Conservation (phyloP, 495 filamentous ascomycete species). For the Neurospora sp. region DNA sequence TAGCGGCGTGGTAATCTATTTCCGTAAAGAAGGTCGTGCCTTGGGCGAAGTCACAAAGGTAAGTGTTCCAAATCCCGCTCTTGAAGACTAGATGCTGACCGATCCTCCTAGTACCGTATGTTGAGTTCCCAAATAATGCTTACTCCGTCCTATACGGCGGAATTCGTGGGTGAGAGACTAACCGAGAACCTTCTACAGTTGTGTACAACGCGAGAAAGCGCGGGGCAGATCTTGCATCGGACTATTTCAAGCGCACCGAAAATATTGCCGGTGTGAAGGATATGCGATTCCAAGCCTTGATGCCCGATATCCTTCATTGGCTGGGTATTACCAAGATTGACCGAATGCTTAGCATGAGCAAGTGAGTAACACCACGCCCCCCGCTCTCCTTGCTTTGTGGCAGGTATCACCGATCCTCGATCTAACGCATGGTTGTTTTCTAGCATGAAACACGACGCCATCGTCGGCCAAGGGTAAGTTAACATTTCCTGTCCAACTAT, state of each 20-base stretch:
- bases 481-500: not conserved
- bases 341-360: slow-evolving; percentile 96
- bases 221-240: slow-evolving; percentile 78
- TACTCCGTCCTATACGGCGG: not conserved
- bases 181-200: slow-evolving; percentile 32
- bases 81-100: slow-evolving; percentile 15
- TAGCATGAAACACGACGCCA: slow-evolving; percentile 98
- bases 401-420: not conserved
- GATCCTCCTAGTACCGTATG: slow-evolving; percentile 35
- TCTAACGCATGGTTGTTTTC: slow-evolving; percentile 9
- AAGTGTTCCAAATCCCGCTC: slow-evolving; percentile 12
- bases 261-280: slow-evolving; percentile 96
- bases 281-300: slow-evolving; percentile 99
- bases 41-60: slow-evolving; percentile 96
- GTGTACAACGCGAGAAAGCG: slow-evolving; percentile 94
- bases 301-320: slow-evolving; percentile 98
- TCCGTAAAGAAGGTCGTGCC: slow-evolving; percentile 94
- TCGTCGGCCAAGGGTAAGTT: slow-evolving; percentile 76
- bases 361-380: slow-evolving; percentile 43
- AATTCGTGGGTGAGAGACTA: slow-evolving; percentile 11
- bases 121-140: slow-evolving; percentile 3
- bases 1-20: slow-evolving; percentile 95
- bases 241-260: slow-evolving; percentile 95
- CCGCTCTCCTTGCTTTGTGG: not conserved
- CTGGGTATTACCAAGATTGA: slow-evolving; percentile 98